Percentiles rank a stretch among this genome's conserved stretches.
Conservation (phyloP, 768 basidiomycete genomes). For the Pleurotus citrinopileatus region DNA sequence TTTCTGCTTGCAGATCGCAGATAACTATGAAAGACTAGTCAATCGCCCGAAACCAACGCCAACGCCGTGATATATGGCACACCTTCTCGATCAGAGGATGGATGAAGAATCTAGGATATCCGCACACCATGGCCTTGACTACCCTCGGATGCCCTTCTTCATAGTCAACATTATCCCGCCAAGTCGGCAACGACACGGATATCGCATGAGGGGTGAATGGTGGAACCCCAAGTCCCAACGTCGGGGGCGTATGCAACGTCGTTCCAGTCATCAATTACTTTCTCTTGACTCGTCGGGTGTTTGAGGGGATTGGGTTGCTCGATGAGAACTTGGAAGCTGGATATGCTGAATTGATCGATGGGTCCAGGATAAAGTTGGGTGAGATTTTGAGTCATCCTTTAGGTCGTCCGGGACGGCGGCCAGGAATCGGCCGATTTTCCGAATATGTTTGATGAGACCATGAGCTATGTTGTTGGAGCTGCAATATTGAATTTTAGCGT, state of each 20-base stretch:
- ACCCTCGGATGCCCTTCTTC: conserved; percentile 67
- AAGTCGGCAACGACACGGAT: conserved; percentile 77
- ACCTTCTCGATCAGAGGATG: conserved; percentile 68
- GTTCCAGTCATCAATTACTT: not conserved
- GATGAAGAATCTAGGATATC: conserved; percentile 81
- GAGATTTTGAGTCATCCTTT: not conserved
- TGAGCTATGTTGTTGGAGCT: too few relatives aligned
- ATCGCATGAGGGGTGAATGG: conserved; percentile 69
- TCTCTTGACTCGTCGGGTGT: too few relatives aligned
- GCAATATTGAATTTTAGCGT: too few relatives aligned
- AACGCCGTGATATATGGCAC: conserved; percentile 20
- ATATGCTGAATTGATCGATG: too few relatives aligned
- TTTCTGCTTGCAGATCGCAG: conserved; percentile 52
- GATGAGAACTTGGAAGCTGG: too few relatives aligned
- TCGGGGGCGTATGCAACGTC: not conserved
- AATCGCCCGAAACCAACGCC: too few relatives aligned
- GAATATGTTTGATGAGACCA: not conserved
- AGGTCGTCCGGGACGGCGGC: not conserved
- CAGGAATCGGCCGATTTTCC: not conserved
- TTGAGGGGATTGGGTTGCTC: too few relatives aligned
- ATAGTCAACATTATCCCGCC: conserved; percentile 75
- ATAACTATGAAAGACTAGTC: too few relatives aligned
- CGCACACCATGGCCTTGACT: conserved; percentile 60
- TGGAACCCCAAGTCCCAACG: conserved; percentile 41
- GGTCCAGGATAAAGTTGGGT: too few relatives aligned